A percentile compares a stretch with the other conserved stretches of the same genome.
Conservation (phyloP, 257 asterid species). For the Nemophila menziesii region DNA sequence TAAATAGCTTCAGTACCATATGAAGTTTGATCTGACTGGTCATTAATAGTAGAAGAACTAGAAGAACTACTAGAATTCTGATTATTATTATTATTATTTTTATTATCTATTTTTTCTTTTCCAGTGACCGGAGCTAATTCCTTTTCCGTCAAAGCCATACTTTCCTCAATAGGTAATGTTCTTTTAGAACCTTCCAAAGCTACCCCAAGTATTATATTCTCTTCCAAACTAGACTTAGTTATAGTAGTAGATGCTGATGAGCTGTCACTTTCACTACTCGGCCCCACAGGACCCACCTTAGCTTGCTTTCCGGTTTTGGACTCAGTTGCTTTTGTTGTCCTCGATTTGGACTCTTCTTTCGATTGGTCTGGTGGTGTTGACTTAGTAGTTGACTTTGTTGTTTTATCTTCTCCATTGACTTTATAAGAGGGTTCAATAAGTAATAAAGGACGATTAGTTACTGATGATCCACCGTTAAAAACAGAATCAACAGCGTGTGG, state of each 20-base stretch:
- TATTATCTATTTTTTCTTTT: slow-evolving; percentile 36
- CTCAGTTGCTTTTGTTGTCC: slow-evolving; percentile 35
- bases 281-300: slow-evolving; percentile 32
- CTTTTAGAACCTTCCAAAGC: slow-evolving; percentile 93
- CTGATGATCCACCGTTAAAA: slow-evolving; percentile 34
- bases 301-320: slow-evolving; percentile 23
- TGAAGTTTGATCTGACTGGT: slow-evolving; percentile 32
- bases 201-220: slow-evolving; percentile 91
- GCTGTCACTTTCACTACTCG: slow-evolving; percentile 11
- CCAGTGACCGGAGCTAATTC: slow-evolving; percentile 47
- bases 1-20: not conserved
- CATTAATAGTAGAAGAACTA: slow-evolving; percentile 15
- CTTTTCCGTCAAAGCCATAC: slow-evolving; percentile 26
- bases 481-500: slow-evolving; percentile 66
- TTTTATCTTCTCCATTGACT: slow-evolving; percentile 67
- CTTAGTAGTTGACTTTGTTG: slow-evolving; percentile 33
- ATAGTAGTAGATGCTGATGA: slow-evolving; percentile 18
- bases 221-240: slow-evolving; percentile 63
- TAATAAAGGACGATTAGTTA: slow-evolving; percentile 48
- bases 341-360: slow-evolving; percentile 33
- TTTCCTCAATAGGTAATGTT: slow-evolving; percentile 90
- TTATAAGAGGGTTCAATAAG: slow-evolving; percentile 75
- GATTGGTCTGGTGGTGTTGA: slow-evolving; percentile 30
- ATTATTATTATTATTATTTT: no score
- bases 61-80: slow-evolving; percentile 17